Evolutionary conservation across 2,329 filamentous ascomycete genomes (phyloP), one percentile per base, ranked within the genome.

Genomic region (Trichoderma polysporum): DNA sequence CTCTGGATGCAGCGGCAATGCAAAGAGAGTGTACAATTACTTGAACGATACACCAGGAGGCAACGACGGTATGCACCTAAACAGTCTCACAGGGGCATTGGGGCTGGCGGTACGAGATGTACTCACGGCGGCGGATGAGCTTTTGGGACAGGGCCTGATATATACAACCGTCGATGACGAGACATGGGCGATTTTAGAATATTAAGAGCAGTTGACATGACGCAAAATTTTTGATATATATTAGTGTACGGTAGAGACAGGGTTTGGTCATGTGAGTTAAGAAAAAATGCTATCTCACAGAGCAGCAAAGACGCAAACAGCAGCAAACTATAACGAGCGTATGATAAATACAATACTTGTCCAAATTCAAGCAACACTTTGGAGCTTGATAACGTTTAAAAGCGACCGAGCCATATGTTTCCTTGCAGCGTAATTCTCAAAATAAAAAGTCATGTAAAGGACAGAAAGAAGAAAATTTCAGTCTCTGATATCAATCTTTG

Each of bases 141-240:
- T 99, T 74, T 79, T 93, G 50, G 83, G 83, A 2, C 80, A 87
- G 65, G 92, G 93, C 33, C 76, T 92, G 72, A 92, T 97, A 70
- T 99, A 93, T 80, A 92, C 93, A 31, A 99, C 96, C 10, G 86
- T 97, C 7, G 93, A 98, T 79, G 94, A 98, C 74, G 86, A 92
- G 78, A 98, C 94, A 0, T 98, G 92, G 90, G 92, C 93, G 50
- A 83, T 97, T 70, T 82, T 97, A 68, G 92, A 96, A 68, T 68
- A 66, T 29, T 68, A 53, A 37, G 41, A 19, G 35, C 27, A 47
- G 27, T 15, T 39, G 22, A 27, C 9, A 41, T 15, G 19, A 53
- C 13, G 37, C 49, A 45, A 31, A 27, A 17, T 54, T 35, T n/a
- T 31, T 25, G 49, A 54, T 41, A 45, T 45, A 54, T 63, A 45